A percentile compares a stretch with the other conserved stretches of the same genome.
These are phyloP conservation scores for Neolentinus lepideus DNA, from an alignment of 1,284 basidiomycete genomes.

Conservation along the genomic window DNA sequence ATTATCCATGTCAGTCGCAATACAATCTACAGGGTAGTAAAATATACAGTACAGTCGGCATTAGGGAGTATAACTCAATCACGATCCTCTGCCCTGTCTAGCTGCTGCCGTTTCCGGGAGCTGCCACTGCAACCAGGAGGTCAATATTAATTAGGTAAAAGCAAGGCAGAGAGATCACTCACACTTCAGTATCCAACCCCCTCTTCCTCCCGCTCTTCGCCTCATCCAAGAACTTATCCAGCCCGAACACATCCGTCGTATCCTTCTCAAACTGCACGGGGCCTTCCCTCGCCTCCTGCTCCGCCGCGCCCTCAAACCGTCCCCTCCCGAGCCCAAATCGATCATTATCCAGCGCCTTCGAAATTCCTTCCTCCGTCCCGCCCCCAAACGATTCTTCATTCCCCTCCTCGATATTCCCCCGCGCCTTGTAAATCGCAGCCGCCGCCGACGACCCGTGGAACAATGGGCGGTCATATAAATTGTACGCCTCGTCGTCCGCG, in stretches of 20 bases:
- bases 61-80: slow-evolving; percentile 29
- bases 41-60: not conserved
- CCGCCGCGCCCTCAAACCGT: slow-evolving; percentile 80
- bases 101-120: slow-evolving; percentile 65
- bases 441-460: slow-evolving; percentile 96
- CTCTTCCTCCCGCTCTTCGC: slow-evolving; percentile 93
- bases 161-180: no score
- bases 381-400: slow-evolving; percentile 90
- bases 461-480: slow-evolving; percentile 90
- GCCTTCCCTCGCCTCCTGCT: slow-evolving; percentile 80
- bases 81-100: slow-evolving; percentile 58
- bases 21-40: not conserved
- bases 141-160: no score
- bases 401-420: slow-evolving; percentile 75
- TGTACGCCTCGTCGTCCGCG: slow-evolving; percentile 91
- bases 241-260: slow-evolving; percentile 92
- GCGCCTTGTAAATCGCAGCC: slow-evolving; percentile 95
- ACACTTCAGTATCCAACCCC: slow-evolving; percentile 73
- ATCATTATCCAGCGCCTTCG: slow-evolving; percentile 86
- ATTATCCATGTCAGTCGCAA: not conserved
- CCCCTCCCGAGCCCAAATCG: slow-evolving; percentile 90
- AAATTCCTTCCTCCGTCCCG: slow-evolving; percentile 91
- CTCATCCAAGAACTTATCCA: slow-evolving; percentile 96
- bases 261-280: slow-evolving; percentile 99
- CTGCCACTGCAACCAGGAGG: slow-evolving; percentile 33